These are phyloP conservation scores for Claviceps sorghi DNA, from an alignment of 2,329 filamentous ascomycete genomes.

Conservation along the genomic window DNA sequence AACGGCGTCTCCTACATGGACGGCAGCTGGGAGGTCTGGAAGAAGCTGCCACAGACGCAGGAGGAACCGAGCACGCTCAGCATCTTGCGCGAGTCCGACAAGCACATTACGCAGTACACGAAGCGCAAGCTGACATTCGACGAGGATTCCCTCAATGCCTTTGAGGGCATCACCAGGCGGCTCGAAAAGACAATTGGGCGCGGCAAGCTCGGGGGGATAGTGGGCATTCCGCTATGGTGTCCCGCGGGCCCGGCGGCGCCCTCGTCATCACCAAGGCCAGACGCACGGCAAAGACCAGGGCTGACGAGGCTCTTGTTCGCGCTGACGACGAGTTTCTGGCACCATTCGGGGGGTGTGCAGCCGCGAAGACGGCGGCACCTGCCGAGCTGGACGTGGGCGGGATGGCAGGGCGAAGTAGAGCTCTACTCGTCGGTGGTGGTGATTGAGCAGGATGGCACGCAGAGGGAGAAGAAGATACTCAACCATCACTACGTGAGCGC, in stretches of 20 bases:
- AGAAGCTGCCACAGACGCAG: conserved; percentile 14
- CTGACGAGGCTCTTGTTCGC: conserved; percentile 20
- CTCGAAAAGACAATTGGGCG: conserved; percentile 17
- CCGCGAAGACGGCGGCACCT: conserved; percentile 16
- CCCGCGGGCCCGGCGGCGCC: conserved; percentile 5
- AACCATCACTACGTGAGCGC: conserved; percentile 22
- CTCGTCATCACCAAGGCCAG: not conserved
- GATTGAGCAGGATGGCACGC: conserved; percentile 16
- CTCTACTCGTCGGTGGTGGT: conserved; percentile 19
- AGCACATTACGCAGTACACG: conserved; percentile 20
- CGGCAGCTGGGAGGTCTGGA: conserved; percentile 22
- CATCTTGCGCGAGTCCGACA: conserved; percentile 21
- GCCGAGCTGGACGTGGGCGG: conserved; percentile 24
- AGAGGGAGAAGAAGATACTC: conserved; percentile 17
- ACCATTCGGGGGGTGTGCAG: conserved; percentile 15
- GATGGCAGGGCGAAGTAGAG: conserved; percentile 21
- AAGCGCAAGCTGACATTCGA: conserved; percentile 15
- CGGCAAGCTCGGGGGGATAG: conserved; percentile 16
- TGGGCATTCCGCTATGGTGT: conserved; percentile 20
- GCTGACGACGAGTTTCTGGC: conserved; percentile 22
- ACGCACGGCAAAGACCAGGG: conserved; percentile 9
- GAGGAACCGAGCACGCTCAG: conserved; percentile 20
- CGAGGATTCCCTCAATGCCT: conserved; percentile 20
- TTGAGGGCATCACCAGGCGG: conserved; percentile 17
- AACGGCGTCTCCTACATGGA: conserved; percentile 22